Evolutionary conservation across 768 basidiomycete genomes (phyloP), one percentile per base, ranked within the genome.

Genomic region (Cyclocybe cylindracea): DNA sequence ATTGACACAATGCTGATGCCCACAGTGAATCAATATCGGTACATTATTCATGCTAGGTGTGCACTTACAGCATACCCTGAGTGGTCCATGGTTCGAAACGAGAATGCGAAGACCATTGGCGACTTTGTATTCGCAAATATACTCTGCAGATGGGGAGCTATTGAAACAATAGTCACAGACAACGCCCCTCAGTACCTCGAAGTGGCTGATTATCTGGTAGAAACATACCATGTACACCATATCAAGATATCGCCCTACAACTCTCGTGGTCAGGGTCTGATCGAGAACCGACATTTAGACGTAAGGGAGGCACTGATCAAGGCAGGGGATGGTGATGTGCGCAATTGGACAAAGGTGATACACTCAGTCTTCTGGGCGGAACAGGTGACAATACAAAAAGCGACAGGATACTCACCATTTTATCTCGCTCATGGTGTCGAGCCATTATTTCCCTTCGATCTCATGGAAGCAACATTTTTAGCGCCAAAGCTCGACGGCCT

Each of bases 161-260:
- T 71, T 0, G 45, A 39, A 0, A 66, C 71, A 45, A 66, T 76
- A 7, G 62, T 74, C 4, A 69, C 69, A 0, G 74, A 76, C 50
- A 54, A 54, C 31, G 46, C 11, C 4, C n/a, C n/a, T n/a, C n/a
- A n/a, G n/a, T n/a, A n/a, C n/a, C n/a, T 52, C 7, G 13, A 36
- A 19, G 55, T 55, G 5, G 32, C 39, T 31, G 49, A 61, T 13
- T 50, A 45, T 16, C 53, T 62, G 3, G 39, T 37, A 9, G 31
- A 66, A 14, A 49, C 53, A 24, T 62, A 62, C 4, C 38, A 67
- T 10, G 69, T 76, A 18, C 35, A 45, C 1, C 70, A 74, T 39
- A 75, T 76, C 7, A 32, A 53, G 0, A 77, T 77, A 14, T 72
- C 66, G 5, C 53, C 63, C 0, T 77, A 76, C 56, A 76, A 76